These are phyloP conservation scores for Trichoderma aggressivum DNA, from an alignment of 2,329 filamentous ascomycete genomes.

Conservation along the genomic window DNA sequence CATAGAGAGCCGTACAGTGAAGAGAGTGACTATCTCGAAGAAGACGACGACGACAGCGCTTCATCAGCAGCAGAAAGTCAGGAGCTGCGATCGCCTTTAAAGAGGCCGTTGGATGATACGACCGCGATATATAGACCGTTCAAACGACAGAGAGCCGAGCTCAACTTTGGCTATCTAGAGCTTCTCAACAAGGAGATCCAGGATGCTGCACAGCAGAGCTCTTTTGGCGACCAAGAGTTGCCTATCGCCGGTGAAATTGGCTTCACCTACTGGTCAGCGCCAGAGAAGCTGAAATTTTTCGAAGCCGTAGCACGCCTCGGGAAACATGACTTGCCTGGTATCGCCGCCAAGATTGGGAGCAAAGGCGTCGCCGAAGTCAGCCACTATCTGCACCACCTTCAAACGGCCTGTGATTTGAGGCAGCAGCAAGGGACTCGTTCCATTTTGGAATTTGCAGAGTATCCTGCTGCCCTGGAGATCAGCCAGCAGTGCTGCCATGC, in stretches of 20 bases:
- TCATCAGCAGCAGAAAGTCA: conserved; percentile 3
- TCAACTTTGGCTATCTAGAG: conserved; percentile 48
- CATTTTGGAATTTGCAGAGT: conserved; percentile 47
- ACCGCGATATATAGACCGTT: conserved; percentile 32
- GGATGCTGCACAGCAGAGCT: conserved; percentile 44
- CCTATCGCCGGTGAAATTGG: conserved; percentile 59
- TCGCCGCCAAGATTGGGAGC: conserved; percentile 61
- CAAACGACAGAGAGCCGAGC: conserved; percentile 43
- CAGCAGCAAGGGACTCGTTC: conserved; percentile 33
- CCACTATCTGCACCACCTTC: conserved; percentile 64
- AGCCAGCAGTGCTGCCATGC: conserved; percentile 60
- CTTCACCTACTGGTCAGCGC: conserved; percentile 62
- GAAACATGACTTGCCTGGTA: conserved; percentile 55
- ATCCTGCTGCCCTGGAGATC: conserved; percentile 72
- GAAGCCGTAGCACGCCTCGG: conserved; percentile 62
- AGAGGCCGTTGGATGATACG: conserved; percentile 29
- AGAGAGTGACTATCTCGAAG: conserved; percentile 5
- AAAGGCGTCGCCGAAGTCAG: conserved; percentile 74
- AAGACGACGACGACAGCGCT: background rate
- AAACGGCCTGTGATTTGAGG: conserved; percentile 44
- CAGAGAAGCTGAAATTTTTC: conserved; percentile 72
- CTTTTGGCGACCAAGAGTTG: conserved; percentile 30
- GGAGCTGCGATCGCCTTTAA: conserved; percentile 25
- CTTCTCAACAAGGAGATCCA: conserved; percentile 57
- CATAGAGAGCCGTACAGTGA: background rate